Base-by-base conservation (phyloP, 805 yeast species). In the Saccharomyces eubayanus region DNA sequence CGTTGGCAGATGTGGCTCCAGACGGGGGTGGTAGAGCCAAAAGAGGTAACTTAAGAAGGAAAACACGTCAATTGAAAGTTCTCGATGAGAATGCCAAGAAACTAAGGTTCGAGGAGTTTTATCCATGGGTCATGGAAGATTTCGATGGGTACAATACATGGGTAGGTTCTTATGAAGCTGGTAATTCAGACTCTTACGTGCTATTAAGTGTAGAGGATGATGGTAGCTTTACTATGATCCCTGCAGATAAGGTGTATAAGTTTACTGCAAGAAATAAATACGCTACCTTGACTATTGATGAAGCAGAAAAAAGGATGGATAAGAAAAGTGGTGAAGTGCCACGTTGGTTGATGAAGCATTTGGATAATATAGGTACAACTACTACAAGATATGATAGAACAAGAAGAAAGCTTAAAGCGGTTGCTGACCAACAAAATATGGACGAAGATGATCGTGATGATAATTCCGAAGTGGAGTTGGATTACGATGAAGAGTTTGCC, bases 91-190 rank as follows among this genome's bases (percentile, higher is more conserved):
- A 81, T 8, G 91, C 89, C 56, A 79, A 92, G 57, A 85, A 83
- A 65, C 74, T 94, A 57, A 78, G 98, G 66, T 94, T 92, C 67
- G 99, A 94, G 72, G 99, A 94, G 72, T 89, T 85, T 68, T 92
- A 88, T 63, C 99, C 99, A 0, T 94, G 99, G 99, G 96, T 94
- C 16, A 74, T 94, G 77, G 99, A 94, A 72, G 99, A 94, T 72
- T 92, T 87, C 68, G 97, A 90, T 64, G 96, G 96, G 48, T 79
- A 81, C 56, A 92, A 94, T 66, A 92, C 96, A 0, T 94, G 89
- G 87, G 97, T 91, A 20, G 97, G 98, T 40, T 87, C 85, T 61
- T 94, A 89, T 72, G 99, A 94, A 73, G 98, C 97, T 1, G 85
- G 85, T 31, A 80, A 81, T 52, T 81, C 90, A 20, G 97, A 89